Evolutionary conservation across 148 eudicot species (phyloP).

Genomic region (Linanthus parryae): DNA sequence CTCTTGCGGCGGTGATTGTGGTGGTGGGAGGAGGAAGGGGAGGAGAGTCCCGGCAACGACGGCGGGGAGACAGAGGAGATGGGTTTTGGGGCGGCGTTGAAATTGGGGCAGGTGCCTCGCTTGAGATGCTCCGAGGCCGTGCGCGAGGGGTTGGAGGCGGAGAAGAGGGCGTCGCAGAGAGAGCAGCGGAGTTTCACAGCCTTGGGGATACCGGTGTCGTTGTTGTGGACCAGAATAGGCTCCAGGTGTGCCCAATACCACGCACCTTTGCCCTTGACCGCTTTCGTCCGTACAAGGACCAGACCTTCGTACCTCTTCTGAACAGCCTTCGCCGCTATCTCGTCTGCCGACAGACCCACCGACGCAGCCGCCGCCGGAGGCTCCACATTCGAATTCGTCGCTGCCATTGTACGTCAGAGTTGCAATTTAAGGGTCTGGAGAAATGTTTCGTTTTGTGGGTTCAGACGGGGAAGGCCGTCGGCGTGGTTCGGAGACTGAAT

Average conservation of each 20-base stretch:
- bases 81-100: conserved; percentile 30
- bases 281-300: conserved; percentile 76
- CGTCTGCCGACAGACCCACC: conserved; percentile 37
- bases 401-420: conserved; percentile 5
- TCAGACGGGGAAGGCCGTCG: not conserved
- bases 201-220: conserved; percentile 57
- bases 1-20: conserved; percentile 44
- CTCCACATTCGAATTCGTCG: conserved; percentile 13
- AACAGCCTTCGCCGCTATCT: conserved; percentile 49
- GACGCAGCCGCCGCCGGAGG: conserved; percentile 12
- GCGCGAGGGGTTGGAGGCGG: conserved; percentile 89
- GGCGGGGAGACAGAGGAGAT: conserved; percentile 30
- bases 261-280: conserved; percentile 88
- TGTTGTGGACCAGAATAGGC: conserved; percentile 53
- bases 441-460: not conserved
- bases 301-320: conserved; percentile 73
- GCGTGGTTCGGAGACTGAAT: not conserved
- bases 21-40: conserved; percentile 15
- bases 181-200: conserved; percentile 83
- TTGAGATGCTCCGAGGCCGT: conserved; percentile 95
- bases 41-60: conserved; percentile 8
- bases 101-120: conserved; percentile 90
- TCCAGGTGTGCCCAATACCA: conserved; percentile 98
- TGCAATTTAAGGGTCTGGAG: not conserved
- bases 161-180: conserved; percentile 66